Conservation (phyloP, 441 rosid species). For the Populus hybrid region DNA sequence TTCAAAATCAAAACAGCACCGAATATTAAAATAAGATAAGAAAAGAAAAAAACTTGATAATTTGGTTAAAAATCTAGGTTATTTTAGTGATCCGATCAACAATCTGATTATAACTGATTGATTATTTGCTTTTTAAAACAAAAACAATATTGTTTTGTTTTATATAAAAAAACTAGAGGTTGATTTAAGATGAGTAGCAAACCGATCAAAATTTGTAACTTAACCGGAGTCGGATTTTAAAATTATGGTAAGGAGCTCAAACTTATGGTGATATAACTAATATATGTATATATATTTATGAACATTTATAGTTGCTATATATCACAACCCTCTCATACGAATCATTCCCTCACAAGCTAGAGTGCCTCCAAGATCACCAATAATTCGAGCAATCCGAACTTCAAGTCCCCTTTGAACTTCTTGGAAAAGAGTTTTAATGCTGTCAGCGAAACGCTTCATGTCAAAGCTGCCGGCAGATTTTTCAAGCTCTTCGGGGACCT, state of each 20-base stretch:
- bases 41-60: no score
- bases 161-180: no score
- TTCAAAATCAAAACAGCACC: no score
- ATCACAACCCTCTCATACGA: conserved; percentile 38
- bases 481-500: conserved; percentile 43
- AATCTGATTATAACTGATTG: no score
- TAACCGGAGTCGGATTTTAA: no score
- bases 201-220: no score
- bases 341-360: conserved; percentile 82
- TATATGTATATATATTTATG: background rate
- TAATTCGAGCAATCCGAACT: conserved; percentile 74
- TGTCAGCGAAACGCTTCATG: conserved; percentile 61
- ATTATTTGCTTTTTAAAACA: no score
- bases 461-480: conserved; percentile 45
- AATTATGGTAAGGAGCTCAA: background rate
- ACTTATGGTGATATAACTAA: background rate
- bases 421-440: conserved; percentile 51
- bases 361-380: conserved; percentile 85
- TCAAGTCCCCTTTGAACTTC: conserved; percentile 91
- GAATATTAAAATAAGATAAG: no score
- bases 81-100: no score
- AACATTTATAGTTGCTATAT: background rate
- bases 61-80: no score
- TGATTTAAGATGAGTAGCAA: background rate
- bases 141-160: no score